Evolutionary conservation across 768 basidiomycete species (phyloP).

Genomic region (Hirschioporus abietinus): DNA sequence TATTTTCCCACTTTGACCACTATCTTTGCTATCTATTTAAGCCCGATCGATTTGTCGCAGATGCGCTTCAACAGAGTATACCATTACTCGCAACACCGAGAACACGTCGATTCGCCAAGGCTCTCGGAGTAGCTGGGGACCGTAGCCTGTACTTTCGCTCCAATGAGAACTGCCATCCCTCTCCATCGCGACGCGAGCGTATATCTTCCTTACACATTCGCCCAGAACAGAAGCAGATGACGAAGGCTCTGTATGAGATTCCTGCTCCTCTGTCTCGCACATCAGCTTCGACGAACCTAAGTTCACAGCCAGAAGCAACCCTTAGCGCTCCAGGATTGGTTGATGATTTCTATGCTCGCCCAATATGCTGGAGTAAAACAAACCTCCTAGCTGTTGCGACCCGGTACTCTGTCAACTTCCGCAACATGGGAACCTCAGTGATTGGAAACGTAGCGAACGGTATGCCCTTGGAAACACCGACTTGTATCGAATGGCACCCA

Average conservation of each 20-base stretch:
- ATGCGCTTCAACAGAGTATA: neutral
- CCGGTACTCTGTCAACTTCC: neutral
- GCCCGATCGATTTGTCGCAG: neutral
- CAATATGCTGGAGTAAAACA: conserved; percentile 43
- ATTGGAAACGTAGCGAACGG: neutral
- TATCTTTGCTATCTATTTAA: neutral
- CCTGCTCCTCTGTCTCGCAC: neutral
- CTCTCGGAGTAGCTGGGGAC: neutral
- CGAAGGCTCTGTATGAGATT: neutral
- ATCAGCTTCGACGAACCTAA: conserved; percentile 1
- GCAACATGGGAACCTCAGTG: neutral
- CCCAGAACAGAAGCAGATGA: neutral
- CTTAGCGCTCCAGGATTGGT: conserved; percentile 37
- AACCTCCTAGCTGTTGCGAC: conserved; percentile 41
- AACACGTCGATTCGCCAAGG: neutral
- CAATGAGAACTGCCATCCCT: neutral
- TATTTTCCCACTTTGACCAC: neutral
- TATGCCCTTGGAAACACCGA: neutral
- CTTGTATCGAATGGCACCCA: neutral
- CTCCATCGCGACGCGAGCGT: neutral
- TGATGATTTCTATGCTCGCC: conserved; percentile 48
- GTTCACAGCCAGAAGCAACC: neutral
- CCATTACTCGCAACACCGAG: neutral
- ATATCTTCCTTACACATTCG: neutral
- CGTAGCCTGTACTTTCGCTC: neutral